Evolutionary conservation across 73 alveolate species (phyloP), one percentile per base, ranked within the genome.

Genomic region (Effrenium voratum): DNA sequence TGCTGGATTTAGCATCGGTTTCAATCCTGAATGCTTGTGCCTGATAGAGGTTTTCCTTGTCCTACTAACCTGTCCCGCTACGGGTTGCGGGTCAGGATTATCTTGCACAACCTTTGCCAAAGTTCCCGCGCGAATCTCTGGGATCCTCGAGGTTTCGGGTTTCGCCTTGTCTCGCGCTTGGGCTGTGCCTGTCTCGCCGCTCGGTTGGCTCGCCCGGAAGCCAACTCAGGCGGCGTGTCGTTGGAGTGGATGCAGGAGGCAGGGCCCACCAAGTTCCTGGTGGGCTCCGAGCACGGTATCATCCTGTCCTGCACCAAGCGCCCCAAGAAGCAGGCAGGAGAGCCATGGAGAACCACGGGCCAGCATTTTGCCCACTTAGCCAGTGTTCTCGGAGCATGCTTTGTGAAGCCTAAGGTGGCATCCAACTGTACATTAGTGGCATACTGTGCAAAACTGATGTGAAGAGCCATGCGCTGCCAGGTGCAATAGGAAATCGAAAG

Each of bases 241-340:
- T n/a, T 92, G 81, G 98, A 92, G 52, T 92, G 98, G 98, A 92
- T 92, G 98, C 98, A 92, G 70, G 99, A 99, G 60, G 99, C 99
- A 13, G 99, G 99, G 55, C 99, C 99, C 3, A 99, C 99, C 41
- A 99, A 99, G 98, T 99, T 90, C 97, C 55, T 90, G 77, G 97
- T 90, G 22, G 99, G 99, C 38, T 99, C 99, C 38, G 99, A 99
- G 95, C 99, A 99, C 80, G 99, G 99, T 24, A 99, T 99, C 93
- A 99, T 99, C 82, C 99, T 99, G 91, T 99, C 99, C 73, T 99
- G 99, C 73, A 99, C 99, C 98, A 99, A 99, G 99, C 99, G 99
- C 80, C 99, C 99, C 38, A 99, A 99, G 94, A 99, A 99, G 93
- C 99, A 99, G 98, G 99, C 55, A 10, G 40, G 44, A 1, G 34